Evolutionary conservation across 176 grass and related monocot species (phyloP).

Genomic region (Carex cristatella): DNA sequence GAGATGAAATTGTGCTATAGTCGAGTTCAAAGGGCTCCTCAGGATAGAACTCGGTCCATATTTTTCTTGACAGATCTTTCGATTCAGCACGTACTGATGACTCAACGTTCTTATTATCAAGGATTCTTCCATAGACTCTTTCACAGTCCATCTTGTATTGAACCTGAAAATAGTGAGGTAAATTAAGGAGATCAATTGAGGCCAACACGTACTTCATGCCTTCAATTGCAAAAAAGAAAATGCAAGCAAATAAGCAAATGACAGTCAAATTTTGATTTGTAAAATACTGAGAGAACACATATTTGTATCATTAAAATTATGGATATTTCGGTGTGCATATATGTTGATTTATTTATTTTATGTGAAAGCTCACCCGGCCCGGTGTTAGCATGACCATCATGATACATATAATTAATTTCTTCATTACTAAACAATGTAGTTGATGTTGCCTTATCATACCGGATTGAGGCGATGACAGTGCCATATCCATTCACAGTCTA

Average conservation of each 20-base stretch:
- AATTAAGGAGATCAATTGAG: neutral
- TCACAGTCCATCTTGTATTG: constrained; percentile 84
- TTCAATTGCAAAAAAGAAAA: neutral
- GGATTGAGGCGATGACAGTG: constrained; percentile 92
- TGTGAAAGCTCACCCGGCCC: neutral
- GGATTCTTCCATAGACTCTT: constrained; percentile 56
- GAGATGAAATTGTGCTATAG: neutral
- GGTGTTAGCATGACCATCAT: neutral
- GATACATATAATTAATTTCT: neutral
- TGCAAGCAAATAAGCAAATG: neutral
- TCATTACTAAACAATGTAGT: neutral
- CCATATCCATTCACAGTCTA: constrained; percentile 95
- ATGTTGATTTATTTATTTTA: neutral
- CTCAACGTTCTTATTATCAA: constrained; percentile 43
- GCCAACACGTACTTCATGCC: neutral
- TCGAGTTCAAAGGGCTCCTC: constrained; percentile 67
- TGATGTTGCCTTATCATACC: constrained; percentile 18
- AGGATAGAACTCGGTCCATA: constrained; percentile 63
- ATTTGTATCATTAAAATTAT: neutral
- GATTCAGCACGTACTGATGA: constrained; percentile 43
- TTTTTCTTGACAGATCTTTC: constrained; percentile 32
- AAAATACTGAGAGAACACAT: neutral
- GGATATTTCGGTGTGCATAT: neutral
- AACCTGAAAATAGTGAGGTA: constrained; percentile 24
- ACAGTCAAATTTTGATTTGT: neutral